A percentile compares a stretch with the other conserved stretches of the same genome.
These are phyloP conservation scores for Alternaria incomplexa DNA, from an alignment of 2,329 filamentous ascomycete species.

Conservation along the genomic window DNA sequence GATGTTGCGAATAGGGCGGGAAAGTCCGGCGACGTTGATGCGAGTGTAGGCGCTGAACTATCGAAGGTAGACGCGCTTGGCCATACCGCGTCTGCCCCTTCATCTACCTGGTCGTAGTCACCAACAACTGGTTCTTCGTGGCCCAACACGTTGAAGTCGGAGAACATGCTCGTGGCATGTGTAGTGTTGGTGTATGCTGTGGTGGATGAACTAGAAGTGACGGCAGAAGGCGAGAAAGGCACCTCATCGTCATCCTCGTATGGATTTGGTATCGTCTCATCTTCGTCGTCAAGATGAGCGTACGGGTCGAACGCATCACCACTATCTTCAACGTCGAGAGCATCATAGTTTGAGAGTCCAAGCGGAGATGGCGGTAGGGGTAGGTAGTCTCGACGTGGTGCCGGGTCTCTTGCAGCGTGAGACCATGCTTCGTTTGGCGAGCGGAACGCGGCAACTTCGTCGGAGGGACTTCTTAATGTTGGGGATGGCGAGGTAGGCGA, in stretches of 20 bases:
- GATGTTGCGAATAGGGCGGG: constrained; percentile 19
- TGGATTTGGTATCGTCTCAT: constrained; percentile 15
- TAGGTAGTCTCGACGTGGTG: constrained; percentile 33
- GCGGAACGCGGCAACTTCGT: constrained; percentile 16
- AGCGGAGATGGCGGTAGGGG: constrained; percentile 48
- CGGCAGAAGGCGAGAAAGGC: constrained; percentile 21
- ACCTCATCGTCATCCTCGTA: constrained; percentile 19
- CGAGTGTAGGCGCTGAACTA: not conserved
- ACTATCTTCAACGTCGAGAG: constrained; percentile 45
- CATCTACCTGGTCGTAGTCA: constrained; percentile 35
- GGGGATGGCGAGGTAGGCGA: constrained; percentile 23
- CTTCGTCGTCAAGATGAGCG: constrained; percentile 39
- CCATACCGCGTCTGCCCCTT: constrained; percentile 30
- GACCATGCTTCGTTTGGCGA: constrained; percentile 45
- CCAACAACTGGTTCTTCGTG: constrained; percentile 29
- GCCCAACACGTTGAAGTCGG: constrained; percentile 29
- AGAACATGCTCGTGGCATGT: constrained; percentile 15
- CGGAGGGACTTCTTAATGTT: constrained; percentile 5
- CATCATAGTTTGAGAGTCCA: constrained; percentile 53
- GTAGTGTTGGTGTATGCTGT: constrained; percentile 7
- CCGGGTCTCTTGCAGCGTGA: constrained; percentile 21
- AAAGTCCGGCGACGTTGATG: constrained; percentile 28
- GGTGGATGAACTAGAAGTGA: constrained; percentile 12
- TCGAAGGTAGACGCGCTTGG: constrained; percentile 12
- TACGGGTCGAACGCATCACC: constrained; percentile 40